Evolutionary conservation across 192 early-diverging fungal genomes (phyloP).

Genomic region (Lobosporangium transversale): DNA sequence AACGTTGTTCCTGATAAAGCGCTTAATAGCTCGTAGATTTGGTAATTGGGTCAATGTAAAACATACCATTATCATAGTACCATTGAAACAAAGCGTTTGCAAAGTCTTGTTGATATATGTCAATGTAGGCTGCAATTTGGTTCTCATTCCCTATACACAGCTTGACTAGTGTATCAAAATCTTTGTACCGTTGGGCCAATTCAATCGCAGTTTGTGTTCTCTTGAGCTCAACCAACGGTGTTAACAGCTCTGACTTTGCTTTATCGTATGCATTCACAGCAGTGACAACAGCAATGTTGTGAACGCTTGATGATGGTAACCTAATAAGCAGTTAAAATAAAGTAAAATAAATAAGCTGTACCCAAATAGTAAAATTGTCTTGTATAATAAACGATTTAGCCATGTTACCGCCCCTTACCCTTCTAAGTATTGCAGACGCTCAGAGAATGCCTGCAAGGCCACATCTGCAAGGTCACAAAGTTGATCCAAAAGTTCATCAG

Average conservation of each 20-base stretch:
- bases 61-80: conserved; percentile 44
- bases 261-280: conserved; percentile 20
- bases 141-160: conserved; percentile 15
- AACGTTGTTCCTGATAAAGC: too few relatives aligned
- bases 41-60: too few relatives aligned
- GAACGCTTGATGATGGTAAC: conserved; percentile 1
- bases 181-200: conserved; percentile 36
- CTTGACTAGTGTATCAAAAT: conserved; percentile 40
- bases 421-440: conserved; percentile 39
- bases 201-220: conserved; percentile 20
- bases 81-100: conserved; percentile 42
- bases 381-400: neutral
- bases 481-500: conserved; percentile 29
- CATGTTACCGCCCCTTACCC: conserved; percentile 27
- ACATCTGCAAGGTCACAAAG: conserved; percentile 49
- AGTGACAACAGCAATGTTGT: conserved; percentile 14
- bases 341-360: neutral
- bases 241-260: conserved; percentile 14
- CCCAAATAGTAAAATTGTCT: neutral
- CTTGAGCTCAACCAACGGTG: conserved; percentile 27
- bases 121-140: conserved; percentile 13
- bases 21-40: too few relatives aligned
- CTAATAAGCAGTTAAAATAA: conserved; percentile 3
- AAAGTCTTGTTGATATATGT: conserved; percentile 48
- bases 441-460: conserved; percentile 40